These are phyloP conservation scores for Prunus mira DNA, from an alignment of 306 rosid genomes.

Conservation along the genomic window DNA sequence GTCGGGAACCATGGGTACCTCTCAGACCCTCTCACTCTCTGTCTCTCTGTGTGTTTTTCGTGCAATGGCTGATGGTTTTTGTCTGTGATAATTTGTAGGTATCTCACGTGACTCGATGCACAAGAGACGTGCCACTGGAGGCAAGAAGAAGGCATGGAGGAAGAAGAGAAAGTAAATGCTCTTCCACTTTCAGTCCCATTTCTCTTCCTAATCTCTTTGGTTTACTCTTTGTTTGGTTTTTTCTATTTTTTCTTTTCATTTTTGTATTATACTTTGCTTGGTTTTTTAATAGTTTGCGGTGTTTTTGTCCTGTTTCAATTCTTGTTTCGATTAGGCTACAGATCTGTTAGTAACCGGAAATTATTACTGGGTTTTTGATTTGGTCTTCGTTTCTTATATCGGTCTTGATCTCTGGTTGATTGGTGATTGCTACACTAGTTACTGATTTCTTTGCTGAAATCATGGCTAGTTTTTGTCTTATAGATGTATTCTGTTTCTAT, in stretches of 20 bases:
- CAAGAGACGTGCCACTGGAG: conserved; percentile 51
- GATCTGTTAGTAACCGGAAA: not conserved
- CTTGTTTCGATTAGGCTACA: not conserved
- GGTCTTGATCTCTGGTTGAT: not conserved
- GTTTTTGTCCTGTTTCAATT: not conserved
- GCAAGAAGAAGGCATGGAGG: conserved; percentile 52
- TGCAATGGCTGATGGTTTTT: not conserved
- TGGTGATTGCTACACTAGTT: not conserved
- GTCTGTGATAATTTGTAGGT: conserved; percentile 19
- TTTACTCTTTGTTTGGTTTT: not conserved
- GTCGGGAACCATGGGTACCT: conserved; percentile 9
- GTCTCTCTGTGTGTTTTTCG: not conserved
- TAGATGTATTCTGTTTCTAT: not conserved
- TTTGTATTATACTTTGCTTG: not conserved
- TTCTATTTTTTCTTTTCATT: not conserved
- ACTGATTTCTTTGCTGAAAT: not conserved
- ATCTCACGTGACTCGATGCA: conserved; percentile 53
- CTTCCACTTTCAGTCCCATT: not conserved
- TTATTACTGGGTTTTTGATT: not conserved
- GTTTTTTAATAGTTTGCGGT: not conserved
- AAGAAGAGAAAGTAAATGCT: conserved; percentile 43
- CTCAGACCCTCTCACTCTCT: not conserved
- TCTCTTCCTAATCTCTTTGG: not conserved
- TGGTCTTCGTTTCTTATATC: too few species aligned
- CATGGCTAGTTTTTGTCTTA: not conserved